These are phyloP conservation scores for Podaxis sp. DNA, from an alignment of 768 basidiomycete genomes.

Conservation along the genomic window DNA sequence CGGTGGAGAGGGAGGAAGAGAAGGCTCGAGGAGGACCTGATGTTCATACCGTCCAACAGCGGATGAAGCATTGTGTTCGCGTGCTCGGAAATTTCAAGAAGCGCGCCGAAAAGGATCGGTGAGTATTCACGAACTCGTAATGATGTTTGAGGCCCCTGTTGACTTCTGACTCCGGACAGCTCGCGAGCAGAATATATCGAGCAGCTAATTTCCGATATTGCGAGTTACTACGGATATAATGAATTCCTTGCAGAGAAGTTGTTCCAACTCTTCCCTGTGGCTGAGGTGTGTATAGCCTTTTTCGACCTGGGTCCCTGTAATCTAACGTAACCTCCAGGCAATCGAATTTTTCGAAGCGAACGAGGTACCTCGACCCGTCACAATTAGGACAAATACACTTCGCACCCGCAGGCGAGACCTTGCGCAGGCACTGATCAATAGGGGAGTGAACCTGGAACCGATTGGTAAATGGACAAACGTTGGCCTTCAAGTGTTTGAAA, in stretches of 20 bases:
- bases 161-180: slow-evolving; percentile 33
- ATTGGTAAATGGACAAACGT: slow-evolving; percentile 99
- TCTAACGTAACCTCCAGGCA: slow-evolving; percentile 47
- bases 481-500: slow-evolving; percentile 97
- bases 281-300: slow-evolving; percentile 60
- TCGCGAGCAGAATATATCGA: slow-evolving; percentile 86
- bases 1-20: slow-evolving; percentile 70
- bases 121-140: slow-evolving; percentile 20
- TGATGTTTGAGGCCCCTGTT: slow-evolving; percentile 5
- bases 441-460: slow-evolving; percentile 95
- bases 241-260: slow-evolving; percentile 92
- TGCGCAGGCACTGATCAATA: slow-evolving; percentile 88
- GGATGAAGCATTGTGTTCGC: slow-evolving; percentile 75
- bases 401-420: slow-evolving; percentile 91
- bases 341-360: slow-evolving; percentile 99
- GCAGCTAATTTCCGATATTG: slow-evolving; percentile 86
- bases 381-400: slow-evolving; percentile 96
- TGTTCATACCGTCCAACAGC: slow-evolving; percentile 67
- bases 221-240: slow-evolving; percentile 97
- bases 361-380: slow-evolving; percentile 92
- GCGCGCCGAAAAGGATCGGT: slow-evolving; percentile 66
- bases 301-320: background rate
- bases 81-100: slow-evolving; percentile 70
- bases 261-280: slow-evolving; percentile 87
- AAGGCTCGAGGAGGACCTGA: slow-evolving; percentile 65